These are phyloP conservation scores for Saccharum spontaneum DNA, from an alignment of 176 grass and related monocot genomes.

Conservation along the genomic window DNA sequence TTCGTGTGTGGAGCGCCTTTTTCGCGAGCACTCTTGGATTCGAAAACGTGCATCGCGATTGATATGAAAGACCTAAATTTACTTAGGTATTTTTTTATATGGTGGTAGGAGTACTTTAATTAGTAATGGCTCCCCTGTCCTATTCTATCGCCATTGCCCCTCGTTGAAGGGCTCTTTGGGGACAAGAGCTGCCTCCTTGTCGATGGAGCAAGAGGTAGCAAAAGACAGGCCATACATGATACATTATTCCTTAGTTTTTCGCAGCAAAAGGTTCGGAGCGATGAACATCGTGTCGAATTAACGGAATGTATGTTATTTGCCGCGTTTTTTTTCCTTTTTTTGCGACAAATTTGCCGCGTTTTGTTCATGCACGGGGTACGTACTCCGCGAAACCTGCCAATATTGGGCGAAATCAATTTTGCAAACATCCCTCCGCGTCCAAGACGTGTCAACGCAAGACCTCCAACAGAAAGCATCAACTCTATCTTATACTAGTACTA, in stretches of 20 bases:
- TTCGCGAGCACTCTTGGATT: conserved; percentile 51
- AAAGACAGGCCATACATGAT: conserved; percentile 34
- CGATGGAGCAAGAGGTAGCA: conserved; percentile 34
- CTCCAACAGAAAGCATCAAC: not conserved
- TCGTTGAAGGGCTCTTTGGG: conserved; percentile 37
- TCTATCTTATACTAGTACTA: too few species aligned
- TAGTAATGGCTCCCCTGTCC: conserved; percentile 16
- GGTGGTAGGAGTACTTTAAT: conserved; percentile 25
- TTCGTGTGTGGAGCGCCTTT: conserved; percentile 34
- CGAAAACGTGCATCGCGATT: conserved; percentile 59
- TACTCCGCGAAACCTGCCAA: not conserved
- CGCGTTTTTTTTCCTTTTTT: too few species aligned
- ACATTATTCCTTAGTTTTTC: conserved; percentile 9
- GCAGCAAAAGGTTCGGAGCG: not conserved
- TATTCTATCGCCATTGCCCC: conserved; percentile 28
- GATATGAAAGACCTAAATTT: not conserved
- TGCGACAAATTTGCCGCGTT: too few species aligned
- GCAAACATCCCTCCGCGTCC: not conserved
- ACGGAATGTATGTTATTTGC: not conserved
- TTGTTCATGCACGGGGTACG: not conserved
- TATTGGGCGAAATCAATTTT: not conserved
- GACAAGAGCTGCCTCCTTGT: conserved; percentile 40
- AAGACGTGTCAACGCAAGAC: not conserved
- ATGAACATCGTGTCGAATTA: conserved; percentile 16
- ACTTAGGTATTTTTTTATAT: conserved; percentile 13